phyloP scores from a whole-genome alignment of 2,329 filamentous ascomycete species.

The Aspergillus tanneri region DNA sequence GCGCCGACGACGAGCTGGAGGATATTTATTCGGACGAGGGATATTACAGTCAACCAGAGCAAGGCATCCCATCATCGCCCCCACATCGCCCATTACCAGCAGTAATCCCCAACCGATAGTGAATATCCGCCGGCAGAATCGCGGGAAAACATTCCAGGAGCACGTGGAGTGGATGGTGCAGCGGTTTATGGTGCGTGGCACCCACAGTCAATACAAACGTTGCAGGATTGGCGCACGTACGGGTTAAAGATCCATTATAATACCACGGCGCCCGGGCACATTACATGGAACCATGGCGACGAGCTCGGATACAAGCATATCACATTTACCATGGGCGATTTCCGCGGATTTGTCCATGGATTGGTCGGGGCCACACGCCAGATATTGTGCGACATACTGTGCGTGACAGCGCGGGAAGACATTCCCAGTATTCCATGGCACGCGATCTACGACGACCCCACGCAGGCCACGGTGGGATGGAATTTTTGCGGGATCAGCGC shows the following conservation, averaged over 20 bases:
- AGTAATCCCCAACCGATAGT: neutral
- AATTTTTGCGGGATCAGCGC: too few species aligned
- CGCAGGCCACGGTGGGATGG: neutral
- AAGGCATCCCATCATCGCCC: neutral
- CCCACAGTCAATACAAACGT: slow-evolving; percentile 3
- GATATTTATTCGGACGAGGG: neutral
- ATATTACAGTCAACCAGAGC: too few species aligned
- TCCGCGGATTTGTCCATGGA: slow-evolving; percentile 4
- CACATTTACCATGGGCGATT: slow-evolving; percentile 7
- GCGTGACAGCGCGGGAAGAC: too few species aligned
- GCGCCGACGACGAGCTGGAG: neutral
- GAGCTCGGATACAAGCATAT: slow-evolving; percentile 5
- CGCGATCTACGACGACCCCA: slow-evolving; percentile 1
- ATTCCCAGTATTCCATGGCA: neutral
- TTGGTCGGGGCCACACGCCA: neutral
- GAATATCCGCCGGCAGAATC: neutral
- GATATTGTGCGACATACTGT: too few species aligned
- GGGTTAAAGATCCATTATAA: slow-evolving; percentile 13
- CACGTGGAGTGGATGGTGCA: slow-evolving; percentile 1
- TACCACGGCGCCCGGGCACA: neutral
- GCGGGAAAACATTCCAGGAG: neutral
- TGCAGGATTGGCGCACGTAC: slow-evolving; percentile 4
- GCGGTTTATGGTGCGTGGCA: slow-evolving; percentile 6
- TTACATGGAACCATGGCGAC: neutral
- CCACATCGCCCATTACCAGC: neutral